Percentiles rank a stretch among this genome's conserved stretches.
phyloP scores from a whole-genome alignment of 768 basidiomycete genomes.

The Hygrocybe punicea region DNA sequence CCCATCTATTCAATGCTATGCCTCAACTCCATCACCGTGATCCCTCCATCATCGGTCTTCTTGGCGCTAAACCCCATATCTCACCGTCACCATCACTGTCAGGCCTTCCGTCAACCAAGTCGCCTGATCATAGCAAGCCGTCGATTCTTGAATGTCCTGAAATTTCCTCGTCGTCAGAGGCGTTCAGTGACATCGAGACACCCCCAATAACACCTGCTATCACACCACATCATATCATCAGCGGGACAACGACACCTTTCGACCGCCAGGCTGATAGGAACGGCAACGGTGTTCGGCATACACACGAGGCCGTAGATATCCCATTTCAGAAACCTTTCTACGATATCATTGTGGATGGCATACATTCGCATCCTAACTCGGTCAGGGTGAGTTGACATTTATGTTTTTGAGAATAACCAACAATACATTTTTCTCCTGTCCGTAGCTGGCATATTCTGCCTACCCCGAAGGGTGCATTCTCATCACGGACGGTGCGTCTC shows the following conservation, averaged over 20 bases:
- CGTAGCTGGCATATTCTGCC: constrained; percentile 75
- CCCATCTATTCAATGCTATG: constrained; percentile 94
- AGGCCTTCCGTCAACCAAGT: too few species aligned
- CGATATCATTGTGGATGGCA: constrained; percentile 86
- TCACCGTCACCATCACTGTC: constrained; percentile 39
- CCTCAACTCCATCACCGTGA: constrained; percentile 86
- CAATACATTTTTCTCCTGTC: not conserved
- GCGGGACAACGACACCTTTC: too few species aligned
- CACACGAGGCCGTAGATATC: constrained; percentile 9
- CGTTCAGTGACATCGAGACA: constrained; percentile 55
- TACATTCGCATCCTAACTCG: constrained; percentile 88
- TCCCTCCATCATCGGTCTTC: constrained; percentile 84
- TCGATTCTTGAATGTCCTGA: too few species aligned
- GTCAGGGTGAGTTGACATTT: constrained; percentile 70
- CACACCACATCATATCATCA: too few species aligned
- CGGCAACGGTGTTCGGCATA: too few species aligned
- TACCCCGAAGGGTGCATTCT: constrained; percentile 84
- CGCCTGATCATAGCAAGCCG: too few species aligned
- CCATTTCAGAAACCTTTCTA: constrained; percentile 72
- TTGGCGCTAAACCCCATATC: constrained; percentile 71
- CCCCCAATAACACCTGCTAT: constrained; percentile 51
- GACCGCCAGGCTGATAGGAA: too few species aligned
- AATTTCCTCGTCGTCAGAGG: constrained; percentile 54
- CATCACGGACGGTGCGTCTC: constrained; percentile 75
- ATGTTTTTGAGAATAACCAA: constrained; percentile 3